These are phyloP conservation scores for Tetrahymena borealis DNA, from an alignment of 73 alveolate species.

Conservation along the genomic window DNA sequence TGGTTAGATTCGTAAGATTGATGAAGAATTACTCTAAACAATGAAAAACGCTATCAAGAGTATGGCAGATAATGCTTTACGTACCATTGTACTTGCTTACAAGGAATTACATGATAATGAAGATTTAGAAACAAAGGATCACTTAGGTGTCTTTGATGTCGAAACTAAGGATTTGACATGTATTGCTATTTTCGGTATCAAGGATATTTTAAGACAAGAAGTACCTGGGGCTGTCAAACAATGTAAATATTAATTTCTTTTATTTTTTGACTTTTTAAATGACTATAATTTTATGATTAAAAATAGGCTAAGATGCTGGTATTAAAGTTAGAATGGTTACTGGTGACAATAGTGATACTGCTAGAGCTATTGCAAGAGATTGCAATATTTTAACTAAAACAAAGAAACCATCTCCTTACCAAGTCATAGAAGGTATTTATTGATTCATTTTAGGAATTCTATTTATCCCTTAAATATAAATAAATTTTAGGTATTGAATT, in stretches of 20 bases:
- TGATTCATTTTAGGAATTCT: neutral
- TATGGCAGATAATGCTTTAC: conserved; percentile 55
- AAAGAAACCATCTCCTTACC: neutral
- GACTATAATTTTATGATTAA: neutral
- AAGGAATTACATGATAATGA: conserved; percentile 42
- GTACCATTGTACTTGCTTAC: conserved; percentile 56
- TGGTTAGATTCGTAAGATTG: conserved; percentile 21
- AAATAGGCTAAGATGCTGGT: conserved; percentile 77
- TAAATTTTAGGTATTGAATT: conserved; percentile 63
- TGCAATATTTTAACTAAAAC: conserved; percentile 56
- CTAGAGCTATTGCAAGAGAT: conserved; percentile 81
- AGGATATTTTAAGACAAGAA: conserved; percentile 64
- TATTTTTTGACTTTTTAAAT: neutral
- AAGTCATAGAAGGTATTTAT: neutral
- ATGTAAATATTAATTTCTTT: neutral
- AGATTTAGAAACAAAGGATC: conserved; percentile 39
- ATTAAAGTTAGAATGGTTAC: conserved; percentile 88
- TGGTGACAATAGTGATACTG: conserved; percentile 81
- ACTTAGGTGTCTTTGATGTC: conserved; percentile 37
- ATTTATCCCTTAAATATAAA: neutral
- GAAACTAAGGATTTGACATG: conserved; percentile 59
- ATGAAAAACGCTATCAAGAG: conserved; percentile 55
- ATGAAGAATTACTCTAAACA: conserved; percentile 8
- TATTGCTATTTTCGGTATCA: conserved; percentile 69
- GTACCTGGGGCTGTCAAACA: conserved; percentile 41